phyloP scores from a whole-genome alignment of 805 yeast genomes.

The Candida ipomoeae region DNA sequence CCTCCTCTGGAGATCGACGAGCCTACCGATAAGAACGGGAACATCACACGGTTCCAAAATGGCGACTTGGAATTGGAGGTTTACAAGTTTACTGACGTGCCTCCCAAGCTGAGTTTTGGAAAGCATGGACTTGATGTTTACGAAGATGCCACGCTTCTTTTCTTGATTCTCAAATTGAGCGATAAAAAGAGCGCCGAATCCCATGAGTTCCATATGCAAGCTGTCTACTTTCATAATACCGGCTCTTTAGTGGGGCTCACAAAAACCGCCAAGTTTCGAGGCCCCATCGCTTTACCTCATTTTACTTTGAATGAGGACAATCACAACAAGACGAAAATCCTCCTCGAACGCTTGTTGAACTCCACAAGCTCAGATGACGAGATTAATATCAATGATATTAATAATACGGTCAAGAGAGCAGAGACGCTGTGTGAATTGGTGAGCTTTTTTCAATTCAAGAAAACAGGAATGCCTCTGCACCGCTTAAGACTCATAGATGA shows the following conservation, averaged over 20 bases:
- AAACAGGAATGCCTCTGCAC: slow-evolving; percentile 49
- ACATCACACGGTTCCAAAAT: slow-evolving; percentile 21
- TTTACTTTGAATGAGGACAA: slow-evolving; percentile 39
- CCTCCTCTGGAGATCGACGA: slow-evolving; percentile 16
- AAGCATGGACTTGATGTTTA: slow-evolving; percentile 12
- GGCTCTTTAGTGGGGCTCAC: slow-evolving; percentile 62
- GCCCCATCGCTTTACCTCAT: slow-evolving; percentile 60
- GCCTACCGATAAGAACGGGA: slow-evolving; percentile 21
- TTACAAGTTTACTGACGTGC: slow-evolving; percentile 23
- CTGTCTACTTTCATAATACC: slow-evolving; percentile 61
- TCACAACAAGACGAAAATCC: slow-evolving; percentile 43
- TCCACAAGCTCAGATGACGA: slow-evolving; percentile 38
- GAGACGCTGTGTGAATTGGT: slow-evolving; percentile 64
- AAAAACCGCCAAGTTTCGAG: slow-evolving; percentile 60
- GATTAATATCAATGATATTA: slow-evolving; percentile 36
- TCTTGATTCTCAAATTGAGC: slow-evolving; percentile 25
- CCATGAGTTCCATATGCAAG: slow-evolving; percentile 50
- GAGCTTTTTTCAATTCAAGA: slow-evolving; percentile 61
- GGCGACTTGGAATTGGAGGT: slow-evolving; percentile 28
- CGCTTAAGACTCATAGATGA: slow-evolving; percentile 63
- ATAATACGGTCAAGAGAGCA: slow-evolving; percentile 29
- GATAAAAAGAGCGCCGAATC: slow-evolving; percentile 48
- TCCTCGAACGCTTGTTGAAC: slow-evolving; percentile 43
- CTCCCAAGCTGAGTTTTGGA: slow-evolving; percentile 17
- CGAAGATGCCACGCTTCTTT: slow-evolving; percentile 35